Evolutionary conservation across 2,329 filamentous ascomycete genomes (phyloP), one percentile per base, ranked within the genome.

Genomic region (Trichoderma sp.): DNA sequence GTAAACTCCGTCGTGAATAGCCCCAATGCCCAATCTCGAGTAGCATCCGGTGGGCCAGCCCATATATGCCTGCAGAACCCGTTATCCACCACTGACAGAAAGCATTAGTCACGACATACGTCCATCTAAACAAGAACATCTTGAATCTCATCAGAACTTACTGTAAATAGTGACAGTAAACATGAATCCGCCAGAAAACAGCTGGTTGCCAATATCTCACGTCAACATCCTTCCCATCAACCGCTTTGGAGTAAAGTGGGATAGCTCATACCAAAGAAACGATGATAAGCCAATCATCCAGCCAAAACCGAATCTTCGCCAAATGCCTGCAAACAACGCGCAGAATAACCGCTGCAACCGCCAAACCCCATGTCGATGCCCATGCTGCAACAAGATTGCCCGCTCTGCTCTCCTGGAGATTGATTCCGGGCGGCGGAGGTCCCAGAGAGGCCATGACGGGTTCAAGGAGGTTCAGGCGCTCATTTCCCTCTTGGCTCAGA

Each of bases 61-160:
- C 68, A 67, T 15, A 72, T 42, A n/a, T 72, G 71, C 37, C 57
- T 71, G 34, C 71, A 70, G 27, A 69, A 54, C 3, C 68, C 68
- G 17, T 67, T 48, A 19, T 25, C 10, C 48, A 59, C 56, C 61
- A 65, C 63, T 68, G 8, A 2, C 42, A 1, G n/a, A 32, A 0
- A 17, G 25, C 3, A 39, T 53, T 34, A 39, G 50, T 35, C 27
- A 56, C 5, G 4, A 19, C 6, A 25, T 5, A 0, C 13, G 7
- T 22, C 27, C 29, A n/a, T 48, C 2, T 17, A 32, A 34, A 15
- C 37, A 2, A 5, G 4, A 42, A 22, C 10, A 5, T 12, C 4
- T 1, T 12, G 2, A 13, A n/a, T 17, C n/a, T 0, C 2, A 34
- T 37, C 27, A 6, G 4, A 19, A 67, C 67, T 56, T 37, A 68